A percentile compares a stretch with the other conserved stretches of the same genome.
These are phyloP conservation scores for Pythium volutum DNA, from an alignment of 352 stramenopile species.

Conservation along the genomic window DNA sequence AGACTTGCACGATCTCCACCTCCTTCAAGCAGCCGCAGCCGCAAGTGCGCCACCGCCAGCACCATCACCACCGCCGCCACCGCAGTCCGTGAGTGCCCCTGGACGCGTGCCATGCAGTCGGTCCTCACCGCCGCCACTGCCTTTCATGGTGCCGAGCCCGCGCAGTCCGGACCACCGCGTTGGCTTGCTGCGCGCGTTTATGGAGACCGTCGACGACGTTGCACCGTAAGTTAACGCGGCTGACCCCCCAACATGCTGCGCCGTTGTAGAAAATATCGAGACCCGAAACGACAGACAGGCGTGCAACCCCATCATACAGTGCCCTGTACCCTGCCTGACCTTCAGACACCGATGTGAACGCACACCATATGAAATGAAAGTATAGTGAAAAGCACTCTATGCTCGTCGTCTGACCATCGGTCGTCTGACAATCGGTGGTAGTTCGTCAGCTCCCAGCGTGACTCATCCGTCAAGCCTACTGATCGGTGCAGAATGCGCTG, in stretches of 20 bases:
- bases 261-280: background rate
- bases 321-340: no score
- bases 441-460: no score
- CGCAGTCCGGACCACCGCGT: slow-evolving; percentile 14
- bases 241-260: background rate
- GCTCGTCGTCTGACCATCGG: no score
- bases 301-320: no score
- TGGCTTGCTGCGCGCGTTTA: slow-evolving; percentile 6
- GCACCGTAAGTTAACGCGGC: background rate
- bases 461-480: no score
- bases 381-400: no score
- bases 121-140: slow-evolving; percentile 2
- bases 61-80: background rate
- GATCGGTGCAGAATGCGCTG: no score
- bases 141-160: slow-evolving; percentile 12
- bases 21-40: no score
- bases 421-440: no score
- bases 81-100: background rate
- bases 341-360: no score
- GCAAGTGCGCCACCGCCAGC: no score
- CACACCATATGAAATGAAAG: no score
- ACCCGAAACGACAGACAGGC: background rate
- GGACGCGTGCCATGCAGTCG: slow-evolving; percentile 1
- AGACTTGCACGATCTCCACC: slow-evolving; percentile 39
- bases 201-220: slow-evolving; percentile 1